phyloP scores from a whole-genome alignment of 306 rosid genomes.

The Vachellia collinsii region DNA sequence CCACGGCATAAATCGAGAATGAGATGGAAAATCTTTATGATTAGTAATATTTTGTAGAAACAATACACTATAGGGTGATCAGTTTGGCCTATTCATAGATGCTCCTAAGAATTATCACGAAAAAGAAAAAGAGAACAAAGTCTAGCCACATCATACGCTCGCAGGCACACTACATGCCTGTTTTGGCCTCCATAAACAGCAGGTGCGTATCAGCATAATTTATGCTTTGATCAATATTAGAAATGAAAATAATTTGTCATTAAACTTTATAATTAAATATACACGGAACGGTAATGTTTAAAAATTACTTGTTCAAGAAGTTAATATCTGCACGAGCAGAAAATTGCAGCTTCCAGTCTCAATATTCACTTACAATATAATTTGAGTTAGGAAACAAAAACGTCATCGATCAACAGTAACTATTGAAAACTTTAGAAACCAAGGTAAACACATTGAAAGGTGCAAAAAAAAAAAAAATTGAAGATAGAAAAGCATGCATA shows the following conservation, averaged over 20 bases:
- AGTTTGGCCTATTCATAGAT: not conserved
- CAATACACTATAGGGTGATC: not conserved
- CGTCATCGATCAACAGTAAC: not conserved
- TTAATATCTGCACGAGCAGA: not conserved
- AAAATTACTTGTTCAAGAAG: not conserved
- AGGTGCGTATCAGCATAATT: not conserved
- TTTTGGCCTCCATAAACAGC: not conserved
- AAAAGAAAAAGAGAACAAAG: not conserved
- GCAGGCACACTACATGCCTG: not conserved
- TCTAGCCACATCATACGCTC: not conserved
- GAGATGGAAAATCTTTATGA: not conserved
- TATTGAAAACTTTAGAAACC: not conserved
- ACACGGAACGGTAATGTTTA: not conserved
- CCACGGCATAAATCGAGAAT: not conserved
- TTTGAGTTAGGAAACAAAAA: not conserved
- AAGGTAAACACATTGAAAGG: not conserved
- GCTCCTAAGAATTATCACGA: not conserved
- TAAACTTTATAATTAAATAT: not conserved
- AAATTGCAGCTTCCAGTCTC: not conserved
- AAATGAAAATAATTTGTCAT: not conserved
- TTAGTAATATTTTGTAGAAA: not conserved
- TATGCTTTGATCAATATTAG: not conserved
- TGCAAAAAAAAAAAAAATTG: not conserved
- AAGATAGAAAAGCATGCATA: conserved; percentile 44
- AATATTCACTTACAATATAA: not conserved